Conservation (phyloP, 2,329 filamentous ascomycete species). For the Ceratocystiopsis minuta region DNA sequence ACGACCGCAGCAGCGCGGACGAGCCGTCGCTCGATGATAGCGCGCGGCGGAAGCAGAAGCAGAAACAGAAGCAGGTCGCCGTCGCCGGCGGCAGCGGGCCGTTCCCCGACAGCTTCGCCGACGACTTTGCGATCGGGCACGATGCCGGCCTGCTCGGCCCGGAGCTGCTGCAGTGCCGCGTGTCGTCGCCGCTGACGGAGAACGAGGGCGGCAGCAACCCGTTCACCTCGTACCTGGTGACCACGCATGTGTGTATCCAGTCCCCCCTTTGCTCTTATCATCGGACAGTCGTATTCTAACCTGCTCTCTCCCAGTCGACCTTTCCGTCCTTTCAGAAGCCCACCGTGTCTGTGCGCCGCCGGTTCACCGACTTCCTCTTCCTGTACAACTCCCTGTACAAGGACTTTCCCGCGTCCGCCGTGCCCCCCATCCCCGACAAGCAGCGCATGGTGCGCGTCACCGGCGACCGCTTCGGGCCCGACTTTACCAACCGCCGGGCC, state of each 20-base stretch:
- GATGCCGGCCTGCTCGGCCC: constrained; percentile 47
- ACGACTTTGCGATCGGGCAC: constrained; percentile 22
- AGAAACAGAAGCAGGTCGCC: constrained; percentile 21
- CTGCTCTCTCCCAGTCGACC: constrained; percentile 48
- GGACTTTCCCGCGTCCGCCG: constrained; percentile 80
- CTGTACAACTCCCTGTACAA: constrained; percentile 77
- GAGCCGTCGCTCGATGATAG: constrained; percentile 3
- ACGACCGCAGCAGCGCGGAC: constrained; percentile 2
- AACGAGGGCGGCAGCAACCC: constrained; percentile 92
- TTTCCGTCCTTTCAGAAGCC: constrained; percentile 83
- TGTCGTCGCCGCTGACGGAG: constrained; percentile 77
- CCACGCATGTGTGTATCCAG: constrained; percentile 50
- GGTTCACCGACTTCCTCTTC: constrained; percentile 96
- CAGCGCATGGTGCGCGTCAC: constrained; percentile 98
- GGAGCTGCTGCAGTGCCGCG: constrained; percentile 67
- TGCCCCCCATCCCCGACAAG: constrained; percentile 91
- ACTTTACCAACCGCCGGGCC: constrained; percentile 78
- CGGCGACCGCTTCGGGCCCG: constrained; percentile 81
- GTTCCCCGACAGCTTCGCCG: constrained; percentile 33
- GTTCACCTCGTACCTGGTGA: constrained; percentile 90
- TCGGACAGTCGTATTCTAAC: too few relatives aligned
- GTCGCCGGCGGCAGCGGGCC: constrained; percentile 29
- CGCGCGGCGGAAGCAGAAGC: constrained; percentile 13
- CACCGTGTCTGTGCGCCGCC: constrained; percentile 62
- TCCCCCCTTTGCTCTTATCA: too few relatives aligned